Evolutionary conservation across 768 basidiomycete species (phyloP).

Genomic region (Boletus subcaerulescens): DNA sequence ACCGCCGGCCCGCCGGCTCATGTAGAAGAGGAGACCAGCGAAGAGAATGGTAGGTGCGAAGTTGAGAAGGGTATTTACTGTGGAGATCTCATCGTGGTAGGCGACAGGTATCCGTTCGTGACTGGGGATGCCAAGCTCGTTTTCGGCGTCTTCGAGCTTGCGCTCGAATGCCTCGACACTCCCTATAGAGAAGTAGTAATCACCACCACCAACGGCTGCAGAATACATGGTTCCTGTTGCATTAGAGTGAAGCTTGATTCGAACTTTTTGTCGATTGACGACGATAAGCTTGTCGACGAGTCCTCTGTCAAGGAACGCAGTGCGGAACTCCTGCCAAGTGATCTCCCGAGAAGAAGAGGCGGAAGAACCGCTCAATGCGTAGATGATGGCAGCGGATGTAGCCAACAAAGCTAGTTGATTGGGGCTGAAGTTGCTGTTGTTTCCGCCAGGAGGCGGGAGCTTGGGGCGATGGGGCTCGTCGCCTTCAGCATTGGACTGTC

Average conservation of each 20-base stretch:
- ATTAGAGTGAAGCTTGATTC: constrained; percentile 90
- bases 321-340: constrained; percentile 99
- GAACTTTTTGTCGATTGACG: constrained; percentile 85
- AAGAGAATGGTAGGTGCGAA: constrained; percentile 95
- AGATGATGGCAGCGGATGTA: constrained; percentile 60
- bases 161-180: constrained; percentile 96
- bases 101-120: constrained; percentile 95
- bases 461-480: constrained; percentile 37
- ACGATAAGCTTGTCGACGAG: constrained; percentile 93
- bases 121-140: constrained; percentile 87
- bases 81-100: constrained; percentile 92
- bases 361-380: constrained; percentile 50
- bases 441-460: constrained; percentile 47
- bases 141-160: constrained; percentile 90
- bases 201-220: constrained; percentile 48
- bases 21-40: constrained; percentile 85
- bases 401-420: constrained; percentile 60
- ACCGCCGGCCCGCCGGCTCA: constrained; percentile 67
- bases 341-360: constrained; percentile 75
- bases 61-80: constrained; percentile 75
- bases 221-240: constrained; percentile 80
- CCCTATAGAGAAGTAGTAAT: constrained; percentile 95
- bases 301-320: constrained; percentile 94
- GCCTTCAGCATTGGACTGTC: constrained; percentile 28
- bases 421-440: constrained; percentile 50